Evolutionary conservation across 2,329 filamentous ascomycete species (phyloP), one percentile per base, ranked within the genome.

Genomic region (Harringtonia lauricola): DNA sequence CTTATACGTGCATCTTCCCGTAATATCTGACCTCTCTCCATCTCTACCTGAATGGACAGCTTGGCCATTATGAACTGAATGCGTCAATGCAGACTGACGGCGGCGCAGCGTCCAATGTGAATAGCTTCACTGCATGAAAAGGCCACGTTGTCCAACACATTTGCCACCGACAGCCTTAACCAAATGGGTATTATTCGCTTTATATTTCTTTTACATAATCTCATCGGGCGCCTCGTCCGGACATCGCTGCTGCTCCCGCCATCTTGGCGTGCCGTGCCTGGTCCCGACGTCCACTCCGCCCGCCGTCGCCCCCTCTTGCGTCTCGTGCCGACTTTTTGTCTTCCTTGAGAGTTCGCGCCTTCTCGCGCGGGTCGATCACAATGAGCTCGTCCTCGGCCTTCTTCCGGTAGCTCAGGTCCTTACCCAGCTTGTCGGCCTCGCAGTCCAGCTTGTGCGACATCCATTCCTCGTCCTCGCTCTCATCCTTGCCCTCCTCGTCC

Each of bases 301-400:
- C 68, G 34, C 60, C 61, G 19, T 70, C 72, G 26, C 24, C 24
- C 7, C 67, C 60, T 47, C 67, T 65, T 15, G 65, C 67, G 29
- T 78, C 79, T 48, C 73, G 70, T 50, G 74, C 71, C 12, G 72
- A 72, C 52, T 67, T 76, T 58, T 76, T 78, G 55, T 77, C 76
- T 48, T 81, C 76, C 57, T 78, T 72, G 33, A 94, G 68, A 33
- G 82, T 82, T 57, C 77, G 80, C 36, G 84, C 83, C 59, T 86
- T 87, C 59, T 89, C 86, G 45, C 86, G 70, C 2, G 89, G 89
- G 66, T 98, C 92, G 61, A 96, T 95, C 3, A 96, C 88, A 37
- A 94, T 77, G 36, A 95, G 62, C 55, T 95, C 86, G 46, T 95
- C 88, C 56, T 92, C 87, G 43, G 90, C 89, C 62, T 92, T 89